Conservation (phyloP, 108 stramenopile genomes). For the Cylindrotheca closterium region DNA sequence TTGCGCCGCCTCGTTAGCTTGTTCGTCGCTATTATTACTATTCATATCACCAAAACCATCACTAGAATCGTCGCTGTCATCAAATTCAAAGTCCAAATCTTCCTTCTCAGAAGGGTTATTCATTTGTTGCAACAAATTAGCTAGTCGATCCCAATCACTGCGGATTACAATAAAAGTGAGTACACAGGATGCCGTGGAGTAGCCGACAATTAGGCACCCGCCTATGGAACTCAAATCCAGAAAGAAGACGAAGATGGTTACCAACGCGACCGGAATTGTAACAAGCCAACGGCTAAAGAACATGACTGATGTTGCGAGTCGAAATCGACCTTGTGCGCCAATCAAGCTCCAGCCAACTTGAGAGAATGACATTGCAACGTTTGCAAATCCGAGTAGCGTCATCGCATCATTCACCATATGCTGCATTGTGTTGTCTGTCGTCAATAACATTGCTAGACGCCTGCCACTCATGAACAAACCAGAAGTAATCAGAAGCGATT, state of each 20-base stretch:
- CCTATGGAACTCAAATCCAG: conserved; percentile 45
- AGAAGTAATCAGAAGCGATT: conserved; percentile 50
- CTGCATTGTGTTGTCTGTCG: conserved; percentile 61
- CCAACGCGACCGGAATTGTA: conserved; percentile 59
- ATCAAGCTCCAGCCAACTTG: conserved; percentile 64
- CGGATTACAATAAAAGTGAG: conserved; percentile 39
- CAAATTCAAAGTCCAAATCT: conserved; percentile 10
- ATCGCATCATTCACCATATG: conserved; percentile 51
- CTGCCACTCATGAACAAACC: conserved; percentile 41
- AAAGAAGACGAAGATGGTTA: conserved; percentile 34
- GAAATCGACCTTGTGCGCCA: conserved; percentile 64
- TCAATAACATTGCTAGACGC: conserved; percentile 46
- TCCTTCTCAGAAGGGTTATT: conserved; percentile 1
- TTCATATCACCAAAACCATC: conserved; percentile 20
- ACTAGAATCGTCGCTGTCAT: conserved; percentile 26
- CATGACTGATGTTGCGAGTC: conserved; percentile 47
- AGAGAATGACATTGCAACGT: conserved; percentile 57
- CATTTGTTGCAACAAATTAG: conserved; percentile 27
- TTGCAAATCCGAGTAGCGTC: conserved; percentile 68
- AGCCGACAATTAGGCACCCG: conserved; percentile 52
- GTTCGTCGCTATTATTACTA: background rate
- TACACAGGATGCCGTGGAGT: conserved; percentile 38
- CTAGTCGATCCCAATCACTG: conserved; percentile 54
- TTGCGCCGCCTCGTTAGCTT: too few species aligned
- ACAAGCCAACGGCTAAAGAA: conserved; percentile 48